Conservation (phyloP, 768 basidiomycete species). For the Tulasnella calospora region DNA sequence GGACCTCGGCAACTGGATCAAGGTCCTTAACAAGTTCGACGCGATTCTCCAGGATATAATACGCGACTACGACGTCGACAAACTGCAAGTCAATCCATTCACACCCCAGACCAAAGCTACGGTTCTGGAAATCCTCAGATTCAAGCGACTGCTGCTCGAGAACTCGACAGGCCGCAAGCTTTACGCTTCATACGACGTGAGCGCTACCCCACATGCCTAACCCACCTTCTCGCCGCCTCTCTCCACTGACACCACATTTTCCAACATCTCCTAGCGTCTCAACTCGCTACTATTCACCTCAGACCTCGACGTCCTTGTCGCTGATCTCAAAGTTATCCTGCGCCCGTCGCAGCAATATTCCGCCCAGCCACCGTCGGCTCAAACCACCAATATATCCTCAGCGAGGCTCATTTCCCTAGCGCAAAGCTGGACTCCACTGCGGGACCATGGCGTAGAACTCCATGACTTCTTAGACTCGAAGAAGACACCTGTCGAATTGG, state of each 20-base stretch:
- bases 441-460: constrained; percentile 61
- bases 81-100: constrained; percentile 76
- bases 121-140: constrained; percentile 76
- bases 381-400: constrained; percentile 74
- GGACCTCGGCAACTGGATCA: constrained; percentile 94
- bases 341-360: constrained; percentile 96
- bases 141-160: constrained; percentile 86
- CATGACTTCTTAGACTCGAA: constrained; percentile 64
- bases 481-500: constrained; percentile 33
- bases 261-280: constrained; percentile 57
- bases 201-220: constrained; percentile 33
- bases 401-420: constrained; percentile 76
- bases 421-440: constrained; percentile 76
- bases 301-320: constrained; percentile 81
- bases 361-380: constrained; percentile 75
- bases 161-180: constrained; percentile 98
- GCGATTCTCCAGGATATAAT: constrained; percentile 76
- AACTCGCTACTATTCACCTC: constrained; percentile 82
- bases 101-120: constrained; percentile 66
- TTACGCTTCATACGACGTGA: constrained; percentile 92
- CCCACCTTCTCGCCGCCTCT: constrained; percentile 3
- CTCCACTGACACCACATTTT: constrained; percentile 14
- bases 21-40: constrained; percentile 94
- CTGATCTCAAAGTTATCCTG: constrained; percentile 77
- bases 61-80: constrained; percentile 77